Evolutionary conservation across 495 filamentous ascomycete genomes (phyloP).

Genomic region (Platismatia glauca): DNA sequence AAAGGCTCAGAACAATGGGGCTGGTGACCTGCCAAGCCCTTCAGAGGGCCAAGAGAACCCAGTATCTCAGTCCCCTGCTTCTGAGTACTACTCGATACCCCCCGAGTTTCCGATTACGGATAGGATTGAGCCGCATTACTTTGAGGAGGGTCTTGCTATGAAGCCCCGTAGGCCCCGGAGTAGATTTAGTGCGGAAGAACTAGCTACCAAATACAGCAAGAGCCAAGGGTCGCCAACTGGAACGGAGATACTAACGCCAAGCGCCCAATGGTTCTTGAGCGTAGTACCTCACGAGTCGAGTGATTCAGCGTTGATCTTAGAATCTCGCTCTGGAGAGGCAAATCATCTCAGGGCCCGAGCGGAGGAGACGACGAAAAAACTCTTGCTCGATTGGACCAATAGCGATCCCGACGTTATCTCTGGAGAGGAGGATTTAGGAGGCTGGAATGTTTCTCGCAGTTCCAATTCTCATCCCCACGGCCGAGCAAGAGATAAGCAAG

Average conservation of each 20-base stretch:
- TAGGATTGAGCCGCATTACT: neutral
- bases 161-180: neutral
- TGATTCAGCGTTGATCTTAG: neutral
- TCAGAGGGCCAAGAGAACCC: neutral
- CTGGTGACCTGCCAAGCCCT: neutral
- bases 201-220: neutral
- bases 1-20: too few relatives aligned
- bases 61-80: neutral
- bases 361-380: conserved; percentile 1
- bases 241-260: neutral
- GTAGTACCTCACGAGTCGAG: neutral
- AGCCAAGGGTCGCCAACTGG: neutral
- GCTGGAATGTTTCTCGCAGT: neutral
- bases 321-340: neutral
- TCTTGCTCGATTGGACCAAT: neutral
- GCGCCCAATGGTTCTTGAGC: neutral
- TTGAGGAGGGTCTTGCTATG: neutral
- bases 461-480: neutral
- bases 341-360: neutral
- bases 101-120: neutral
- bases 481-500: neutral
- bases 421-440: neutral
- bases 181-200: neutral
- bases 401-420: neutral
- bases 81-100: neutral